These are phyloP conservation scores for Pinus albicaulis DNA, from an alignment of 75 land plant species.

Conservation along the genomic window DNA sequence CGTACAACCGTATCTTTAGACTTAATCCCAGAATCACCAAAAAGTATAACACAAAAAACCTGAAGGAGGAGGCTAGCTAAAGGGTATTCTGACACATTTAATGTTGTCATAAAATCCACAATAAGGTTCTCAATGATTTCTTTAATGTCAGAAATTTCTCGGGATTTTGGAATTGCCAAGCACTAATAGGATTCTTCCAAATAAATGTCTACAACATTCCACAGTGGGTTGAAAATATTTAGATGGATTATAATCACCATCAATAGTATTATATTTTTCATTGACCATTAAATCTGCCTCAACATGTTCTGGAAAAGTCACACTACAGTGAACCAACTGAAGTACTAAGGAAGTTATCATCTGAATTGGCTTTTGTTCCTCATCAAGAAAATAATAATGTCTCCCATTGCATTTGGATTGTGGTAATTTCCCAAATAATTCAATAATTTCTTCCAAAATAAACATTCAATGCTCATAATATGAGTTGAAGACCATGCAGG, in stretches of 20 bases:
- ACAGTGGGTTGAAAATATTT: conserved; percentile 72
- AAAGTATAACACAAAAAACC: conserved; percentile 91
- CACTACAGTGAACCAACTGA: conserved; percentile 88
- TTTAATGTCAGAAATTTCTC: conserved; percentile 81
- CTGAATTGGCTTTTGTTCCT: conserved; percentile 92
- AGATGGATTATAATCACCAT: conserved; percentile 26
- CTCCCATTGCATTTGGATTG: conserved; percentile 69
- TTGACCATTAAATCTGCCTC: background rate
- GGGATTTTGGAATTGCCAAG: conserved; percentile 62
- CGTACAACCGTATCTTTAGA: conserved; percentile 81
- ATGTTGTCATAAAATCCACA: conserved; percentile 73
- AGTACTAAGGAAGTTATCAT: conserved; percentile 88
- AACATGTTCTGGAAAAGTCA: conserved; percentile 43
- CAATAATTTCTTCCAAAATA: conserved; percentile 78
- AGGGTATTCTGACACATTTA: conserved; percentile 97
- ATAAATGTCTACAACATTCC: conserved; percentile 72
- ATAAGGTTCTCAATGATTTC: conserved; percentile 79
- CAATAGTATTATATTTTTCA: conserved; percentile 20
- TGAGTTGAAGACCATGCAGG: conserved; percentile 63
- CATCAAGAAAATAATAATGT: conserved; percentile 86
- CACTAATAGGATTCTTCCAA: conserved; percentile 86
- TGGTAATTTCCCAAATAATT: conserved; percentile 76
- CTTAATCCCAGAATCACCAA: conserved; percentile 83
- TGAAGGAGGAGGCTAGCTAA: conserved; percentile 82
- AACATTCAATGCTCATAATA: conserved; percentile 75